Percentiles rank a stretch among this genome's conserved stretches.
These are phyloP conservation scores for Candida easanensis DNA, from an alignment of 805 yeast species.

Conservation along the genomic window DNA sequence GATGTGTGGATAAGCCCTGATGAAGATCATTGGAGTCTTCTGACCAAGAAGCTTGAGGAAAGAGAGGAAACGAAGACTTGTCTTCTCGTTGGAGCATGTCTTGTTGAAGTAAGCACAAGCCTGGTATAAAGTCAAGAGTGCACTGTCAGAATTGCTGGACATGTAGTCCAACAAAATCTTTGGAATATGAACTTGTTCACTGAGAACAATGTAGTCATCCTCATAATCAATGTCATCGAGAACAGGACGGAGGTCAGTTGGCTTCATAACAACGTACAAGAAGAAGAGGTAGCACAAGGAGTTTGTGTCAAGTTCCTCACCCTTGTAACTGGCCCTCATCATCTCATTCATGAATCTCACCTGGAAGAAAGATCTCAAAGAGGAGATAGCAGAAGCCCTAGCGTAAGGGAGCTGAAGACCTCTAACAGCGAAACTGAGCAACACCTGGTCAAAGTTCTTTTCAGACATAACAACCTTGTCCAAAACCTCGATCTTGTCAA, in stretches of 20 bases:
- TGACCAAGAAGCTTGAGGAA: constrained; percentile 31
- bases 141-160: constrained; percentile 27
- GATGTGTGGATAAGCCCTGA: constrained; percentile 32
- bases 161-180: constrained; percentile 32
- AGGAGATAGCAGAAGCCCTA: constrained; percentile 44
- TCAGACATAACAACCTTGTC: constrained; percentile 38
- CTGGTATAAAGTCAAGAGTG: constrained; percentile 34
- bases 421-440: constrained; percentile 46
- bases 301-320: constrained; percentile 6
- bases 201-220: constrained; percentile 31
- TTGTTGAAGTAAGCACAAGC: constrained; percentile 32
- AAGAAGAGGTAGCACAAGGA: constrained; percentile 30
- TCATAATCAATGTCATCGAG: constrained; percentile 36
- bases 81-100: constrained; percentile 34
- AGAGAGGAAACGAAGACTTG: constrained; percentile 32
- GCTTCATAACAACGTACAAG: constrained; percentile 34
- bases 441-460: constrained; percentile 49
- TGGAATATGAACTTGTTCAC: constrained; percentile 38
- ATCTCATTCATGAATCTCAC: constrained; percentile 38
- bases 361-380: constrained; percentile 42
- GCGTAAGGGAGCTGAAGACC: constrained; percentile 61
- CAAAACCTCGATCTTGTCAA: constrained; percentile 42
- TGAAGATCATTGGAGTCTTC: constrained; percentile 32
- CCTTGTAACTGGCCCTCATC: constrained; percentile 10
- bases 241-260: constrained; percentile 34